A percentile compares a stretch with the other conserved stretches of the same genome.
phyloP scores from a whole-genome alignment of 2,329 filamentous ascomycete species.

The Xylaria sp. region DNA sequence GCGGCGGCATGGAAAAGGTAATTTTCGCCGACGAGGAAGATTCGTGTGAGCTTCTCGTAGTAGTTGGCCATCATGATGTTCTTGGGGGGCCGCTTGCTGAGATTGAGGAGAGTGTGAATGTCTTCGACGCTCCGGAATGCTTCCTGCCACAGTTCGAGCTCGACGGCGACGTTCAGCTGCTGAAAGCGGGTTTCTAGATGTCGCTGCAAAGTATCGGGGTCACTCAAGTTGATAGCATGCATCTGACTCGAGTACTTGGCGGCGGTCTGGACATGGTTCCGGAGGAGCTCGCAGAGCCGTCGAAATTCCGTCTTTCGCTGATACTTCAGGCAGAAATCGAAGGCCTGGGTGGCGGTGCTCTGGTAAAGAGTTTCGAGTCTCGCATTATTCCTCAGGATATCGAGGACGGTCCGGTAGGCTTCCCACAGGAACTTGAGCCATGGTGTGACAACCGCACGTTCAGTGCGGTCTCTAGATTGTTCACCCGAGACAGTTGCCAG shows the following conservation, averaged over 20 bases:
- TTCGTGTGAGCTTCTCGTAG: conserved; percentile 98
- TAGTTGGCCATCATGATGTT: conserved; percentile 99
- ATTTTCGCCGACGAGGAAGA: conserved; percentile 99
- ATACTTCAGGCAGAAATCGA: conserved; percentile 98
- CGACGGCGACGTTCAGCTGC: conserved; percentile 96
- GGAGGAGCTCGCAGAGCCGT: conserved; percentile 93
- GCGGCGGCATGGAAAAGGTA: conserved; percentile 98
- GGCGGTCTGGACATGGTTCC: conserved; percentile 98
- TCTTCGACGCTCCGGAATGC: conserved; percentile 99
- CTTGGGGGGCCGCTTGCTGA: conserved; percentile 98
- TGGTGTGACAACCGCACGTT: conserved; percentile 95
- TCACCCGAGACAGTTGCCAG: conserved; percentile 97
- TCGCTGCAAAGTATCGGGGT: conserved; percentile 94
- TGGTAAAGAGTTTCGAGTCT: conserved; percentile 97
- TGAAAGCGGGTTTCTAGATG: conserved; percentile 98
- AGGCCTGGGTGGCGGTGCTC: conserved; percentile 95
- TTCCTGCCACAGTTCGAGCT: conserved; percentile 98
- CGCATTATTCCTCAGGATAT: conserved; percentile 99
- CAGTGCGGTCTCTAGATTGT: conserved; percentile 94
- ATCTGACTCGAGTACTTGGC: conserved; percentile 99
- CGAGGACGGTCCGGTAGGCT: conserved; percentile 96
- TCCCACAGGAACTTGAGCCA: conserved; percentile 99
- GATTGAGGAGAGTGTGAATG: conserved; percentile 93
- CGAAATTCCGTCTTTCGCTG: conserved; percentile 99
- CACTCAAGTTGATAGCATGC: conserved; percentile 98